Evolutionary conservation across 2,329 filamentous ascomycete species (phyloP).

Genomic region (Xylaria hypoxylon): DNA sequence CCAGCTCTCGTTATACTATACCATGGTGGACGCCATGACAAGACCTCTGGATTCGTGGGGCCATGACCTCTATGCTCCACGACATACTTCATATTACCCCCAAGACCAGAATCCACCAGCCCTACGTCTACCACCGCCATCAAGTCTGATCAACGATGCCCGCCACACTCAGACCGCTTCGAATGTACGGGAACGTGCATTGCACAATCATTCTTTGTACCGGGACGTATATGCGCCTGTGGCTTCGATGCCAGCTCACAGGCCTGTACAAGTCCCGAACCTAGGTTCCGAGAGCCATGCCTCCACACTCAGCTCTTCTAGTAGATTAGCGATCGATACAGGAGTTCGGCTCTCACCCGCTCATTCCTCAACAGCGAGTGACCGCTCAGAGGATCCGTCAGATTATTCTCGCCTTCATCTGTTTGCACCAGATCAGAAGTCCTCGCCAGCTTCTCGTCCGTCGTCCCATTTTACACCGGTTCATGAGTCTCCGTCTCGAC

Average conservation of each 20-base stretch:
- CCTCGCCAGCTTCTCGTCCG: conserved; percentile 37
- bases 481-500: conserved; percentile 35
- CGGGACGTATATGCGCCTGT: conserved; percentile 41
- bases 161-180: conserved; percentile 38
- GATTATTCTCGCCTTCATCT: conserved; percentile 41
- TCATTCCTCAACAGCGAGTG: conserved; percentile 40
- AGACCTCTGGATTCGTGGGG: conserved; percentile 48
- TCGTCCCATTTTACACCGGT: conserved; percentile 37
- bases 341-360: conserved; percentile 39
- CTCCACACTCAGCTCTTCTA: conserved; percentile 35
- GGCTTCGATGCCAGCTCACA: conserved; percentile 40
- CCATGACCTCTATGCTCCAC: conserved; percentile 47
- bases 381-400: conserved; percentile 41
- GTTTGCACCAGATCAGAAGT: conserved; percentile 37
- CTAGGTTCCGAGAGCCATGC: conserved; percentile 34
- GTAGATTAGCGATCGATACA: conserved; percentile 39
- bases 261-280: conserved; percentile 39
- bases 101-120: conserved; percentile 44
- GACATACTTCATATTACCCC: conserved; percentile 44
- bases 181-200: conserved; percentile 41
- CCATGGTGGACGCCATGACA: conserved; percentile 51
- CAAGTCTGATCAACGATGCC: conserved; percentile 44
- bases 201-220: conserved; percentile 39
- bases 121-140: conserved; percentile 47
- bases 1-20: conserved; percentile 45